phyloP scores from a whole-genome alignment of 805 yeast species.

The Isabelozyma gotoi region DNA sequence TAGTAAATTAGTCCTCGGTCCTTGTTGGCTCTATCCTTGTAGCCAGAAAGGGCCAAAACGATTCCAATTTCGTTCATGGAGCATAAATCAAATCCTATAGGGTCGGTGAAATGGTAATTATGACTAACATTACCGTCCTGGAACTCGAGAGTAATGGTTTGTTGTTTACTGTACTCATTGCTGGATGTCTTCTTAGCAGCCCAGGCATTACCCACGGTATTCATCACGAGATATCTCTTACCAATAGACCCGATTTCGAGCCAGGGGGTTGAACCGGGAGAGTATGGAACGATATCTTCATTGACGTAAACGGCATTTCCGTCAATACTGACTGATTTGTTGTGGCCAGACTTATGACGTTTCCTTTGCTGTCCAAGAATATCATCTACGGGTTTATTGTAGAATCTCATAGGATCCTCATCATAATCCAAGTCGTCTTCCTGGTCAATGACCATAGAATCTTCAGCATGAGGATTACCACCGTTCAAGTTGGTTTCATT shows the following conservation, averaged over 20 bases:
- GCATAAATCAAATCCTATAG: conserved; percentile 69
- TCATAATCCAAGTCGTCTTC: conserved; percentile 26
- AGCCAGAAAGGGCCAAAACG: conserved; percentile 50
- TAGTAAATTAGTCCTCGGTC: conserved; percentile 51
- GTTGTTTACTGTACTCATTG: conserved; percentile 26
- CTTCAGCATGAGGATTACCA: conserved; percentile 25
- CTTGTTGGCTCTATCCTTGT: conserved; percentile 12
- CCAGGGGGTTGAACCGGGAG: conserved; percentile 91
- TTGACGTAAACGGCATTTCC: conserved; percentile 5
- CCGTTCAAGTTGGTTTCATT: conserved; percentile 6
- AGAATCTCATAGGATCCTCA: conserved; percentile 17
- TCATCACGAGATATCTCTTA: conserved; percentile 79
- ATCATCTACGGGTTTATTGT: conserved; percentile 18
- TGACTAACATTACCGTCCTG: conserved; percentile 74
- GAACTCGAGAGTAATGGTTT: conserved; percentile 82
- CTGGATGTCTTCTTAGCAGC: conserved; percentile 47
- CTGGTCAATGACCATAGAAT: conserved; percentile 35
- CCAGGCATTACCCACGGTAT: conserved; percentile 79
- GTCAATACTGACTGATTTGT: conserved; percentile 5
- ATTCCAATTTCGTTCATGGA: conserved; percentile 67
- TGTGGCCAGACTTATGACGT: conserved; percentile 17
- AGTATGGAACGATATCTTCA: conserved; percentile 56
- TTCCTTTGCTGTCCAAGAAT: conserved; percentile 15
- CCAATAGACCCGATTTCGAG: conserved; percentile 24
- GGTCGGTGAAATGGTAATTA: conserved; percentile 85